Evolutionary conservation across 139 green algal genomes (phyloP), one percentile per base, ranked within the genome.

Genomic region (Dunaliella sp.): DNA sequence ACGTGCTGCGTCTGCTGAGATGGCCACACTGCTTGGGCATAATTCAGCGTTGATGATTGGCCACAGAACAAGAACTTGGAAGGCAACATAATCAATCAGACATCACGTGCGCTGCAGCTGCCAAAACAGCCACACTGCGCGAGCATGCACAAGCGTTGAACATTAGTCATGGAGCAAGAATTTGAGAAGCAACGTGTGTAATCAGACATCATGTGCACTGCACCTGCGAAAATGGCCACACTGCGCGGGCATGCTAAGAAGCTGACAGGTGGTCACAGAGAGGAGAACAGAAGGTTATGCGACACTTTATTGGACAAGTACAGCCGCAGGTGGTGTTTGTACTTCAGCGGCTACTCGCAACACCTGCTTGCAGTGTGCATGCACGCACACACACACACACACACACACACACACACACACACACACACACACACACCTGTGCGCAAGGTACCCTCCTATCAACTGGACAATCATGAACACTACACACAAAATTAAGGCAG

Each of bases 1-100:
- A 89, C 99, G 96, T 0, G 96, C 96, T 1, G 97, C 97, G 85
- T 99, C 97, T 2, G 97, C 96, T 86, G 98, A 93, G 88, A 99
- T 98, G 74, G 97, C 97, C 31, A 99, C 90, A 77, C 94, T 98
- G 92, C 82, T 87, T 3, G 58, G 26, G 30, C 3, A 81, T 3
- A 74, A 2, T 16, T 57, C 7, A 65, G 48, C 16, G 7, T 7
- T 7, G 7, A 65, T 26, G 7, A 16, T 7, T 7, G 48, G 48
- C 16, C 48, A 65, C 48, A 65, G 7, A 26, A 65, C 48, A 65
- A 65, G 7, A 16, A 16, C 16, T 26, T 26, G 48, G 48, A 16
- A 65, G 48, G 16, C 16, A 65, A 16, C 92, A 85, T 98, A 98
- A 38, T 93, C 94, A 2, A 77, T 99, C 97, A 1, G 95, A 98